Evolutionary conservation across 2,329 filamentous ascomycete species (phyloP).

Genomic region (Pseudocercospora vitis): DNA sequence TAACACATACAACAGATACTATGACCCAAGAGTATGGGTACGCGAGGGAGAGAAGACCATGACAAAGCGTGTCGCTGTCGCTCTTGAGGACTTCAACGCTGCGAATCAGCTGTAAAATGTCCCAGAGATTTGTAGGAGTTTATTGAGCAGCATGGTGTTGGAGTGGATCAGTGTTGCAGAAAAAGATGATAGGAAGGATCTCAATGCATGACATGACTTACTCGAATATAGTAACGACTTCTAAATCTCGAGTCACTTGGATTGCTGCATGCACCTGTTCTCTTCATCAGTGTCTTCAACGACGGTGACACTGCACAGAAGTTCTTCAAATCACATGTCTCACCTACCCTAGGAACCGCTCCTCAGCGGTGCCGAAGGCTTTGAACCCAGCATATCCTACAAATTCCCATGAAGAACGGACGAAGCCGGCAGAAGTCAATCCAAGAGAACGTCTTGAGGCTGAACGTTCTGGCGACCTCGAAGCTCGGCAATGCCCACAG

Average conservation of each 20-base stretch:
- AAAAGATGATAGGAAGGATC: not conserved
- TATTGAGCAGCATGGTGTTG: slow-evolving; percentile 2
- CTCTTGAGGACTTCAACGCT: slow-evolving; percentile 89
- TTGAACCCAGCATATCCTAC: too few species aligned
- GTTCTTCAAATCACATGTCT: too few species aligned
- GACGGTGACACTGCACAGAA: too few species aligned
- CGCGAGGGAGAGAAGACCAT: slow-evolving; percentile 98
- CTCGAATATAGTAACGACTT: too few species aligned
- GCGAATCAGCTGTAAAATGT: slow-evolving; percentile 67
- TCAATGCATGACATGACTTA: slow-evolving; percentile 1
- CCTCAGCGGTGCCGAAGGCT: too few species aligned
- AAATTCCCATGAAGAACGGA: too few species aligned
- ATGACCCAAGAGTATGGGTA: slow-evolving; percentile 87
- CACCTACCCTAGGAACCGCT: too few species aligned
- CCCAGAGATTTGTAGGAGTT: not conserved
- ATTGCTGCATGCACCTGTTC: too few species aligned
- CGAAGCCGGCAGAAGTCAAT: not conserved
- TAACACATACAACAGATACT: slow-evolving; percentile 39
- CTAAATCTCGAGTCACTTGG: too few species aligned
- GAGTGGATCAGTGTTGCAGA: not conserved
- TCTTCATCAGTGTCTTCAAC: too few species aligned
- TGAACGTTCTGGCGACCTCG: not conserved
- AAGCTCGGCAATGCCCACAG: not conserved
- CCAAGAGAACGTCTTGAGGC: not conserved
- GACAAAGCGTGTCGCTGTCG: slow-evolving; percentile 74